A percentile compares a stretch with the other conserved stretches of the same genome.
Evolutionary conservation across 768 basidiomycete species (phyloP).

Genomic region (Rickenella mellea): DNA sequence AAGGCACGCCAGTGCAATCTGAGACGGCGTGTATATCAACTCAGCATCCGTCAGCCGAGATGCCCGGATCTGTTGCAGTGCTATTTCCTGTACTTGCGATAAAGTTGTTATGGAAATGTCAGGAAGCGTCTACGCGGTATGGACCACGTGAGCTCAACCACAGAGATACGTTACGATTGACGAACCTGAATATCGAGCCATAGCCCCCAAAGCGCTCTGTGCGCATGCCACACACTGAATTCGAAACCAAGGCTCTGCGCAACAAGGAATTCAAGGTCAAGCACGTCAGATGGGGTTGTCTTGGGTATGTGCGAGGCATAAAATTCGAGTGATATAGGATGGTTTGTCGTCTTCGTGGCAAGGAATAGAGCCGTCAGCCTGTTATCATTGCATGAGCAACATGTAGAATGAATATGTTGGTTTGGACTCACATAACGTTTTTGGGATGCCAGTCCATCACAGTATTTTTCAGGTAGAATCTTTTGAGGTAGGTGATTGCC

Average conservation of each 20-base stretch:
- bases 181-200: conserved; percentile 81
- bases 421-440: conserved; percentile 77
- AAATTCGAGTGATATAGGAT: conserved; percentile 77
- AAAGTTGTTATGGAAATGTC: conserved; percentile 38
- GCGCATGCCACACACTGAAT: conserved; percentile 88
- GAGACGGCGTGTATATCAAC: conserved; percentile 85
- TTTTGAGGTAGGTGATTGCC: conserved; percentile 83
- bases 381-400: conserved; percentile 3
- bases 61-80: conserved; percentile 57
- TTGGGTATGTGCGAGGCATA: conserved; percentile 81
- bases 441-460: conserved; percentile 99
- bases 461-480: conserved; percentile 96
- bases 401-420: neutral
- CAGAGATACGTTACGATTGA: conserved; percentile 2
- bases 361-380: conserved; percentile 95
- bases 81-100: conserved; percentile 53
- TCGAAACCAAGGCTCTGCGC: conserved; percentile 93
- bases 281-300: conserved; percentile 71
- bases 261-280: conserved; percentile 92
- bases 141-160: neutral
- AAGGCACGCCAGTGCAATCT: conserved; percentile 81
- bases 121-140: conserved; percentile 42
- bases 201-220: conserved; percentile 81
- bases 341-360: conserved; percentile 96
- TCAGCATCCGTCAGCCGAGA: conserved; percentile 88